A percentile compares a stretch with the other conserved stretches of the same genome.
These are phyloP conservation scores for Fusarium devonianum DNA, from an alignment of 2,329 filamentous ascomycete genomes.

Conservation along the genomic window DNA sequence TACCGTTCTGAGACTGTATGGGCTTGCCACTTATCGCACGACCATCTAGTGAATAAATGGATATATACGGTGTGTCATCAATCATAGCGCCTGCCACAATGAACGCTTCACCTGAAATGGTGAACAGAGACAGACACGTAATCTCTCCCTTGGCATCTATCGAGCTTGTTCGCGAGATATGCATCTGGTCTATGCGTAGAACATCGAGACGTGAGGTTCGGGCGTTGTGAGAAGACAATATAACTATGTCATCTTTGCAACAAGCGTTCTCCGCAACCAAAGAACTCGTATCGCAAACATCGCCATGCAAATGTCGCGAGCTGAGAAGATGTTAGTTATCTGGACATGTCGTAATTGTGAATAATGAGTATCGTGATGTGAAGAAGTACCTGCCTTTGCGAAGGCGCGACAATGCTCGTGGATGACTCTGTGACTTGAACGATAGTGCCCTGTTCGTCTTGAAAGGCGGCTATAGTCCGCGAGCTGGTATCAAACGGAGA, in stretches of 20 bases:
- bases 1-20: conserved; percentile 27
- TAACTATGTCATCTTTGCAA: conserved; percentile 49
- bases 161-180: conserved; percentile 40
- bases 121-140: conserved; percentile 54
- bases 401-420: conserved; percentile 50
- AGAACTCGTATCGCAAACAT: conserved; percentile 42
- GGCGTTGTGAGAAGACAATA: conserved; percentile 51
- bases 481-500: conserved; percentile 60
- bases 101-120: conserved; percentile 35
- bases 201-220: conserved; percentile 50
- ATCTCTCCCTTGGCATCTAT: conserved; percentile 56
- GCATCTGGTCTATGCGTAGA: conserved; percentile 47
- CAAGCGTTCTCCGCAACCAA: conserved; percentile 53
- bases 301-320: conserved; percentile 43
- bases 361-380: no score
- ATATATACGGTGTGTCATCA: conserved; percentile 46
- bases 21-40: conserved; percentile 22
- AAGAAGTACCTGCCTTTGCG: conserved; percentile 41
- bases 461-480: conserved; percentile 58
- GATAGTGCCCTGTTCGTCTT: conserved; percentile 47
- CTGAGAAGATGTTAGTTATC: conserved; percentile 33
- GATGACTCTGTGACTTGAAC: conserved; percentile 63
- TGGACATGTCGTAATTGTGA: no score
- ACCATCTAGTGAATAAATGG: conserved; percentile 42
- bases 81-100: conserved; percentile 48